These are phyloP conservation scores for Colletotrichum sp. DNA, from an alignment of 2,329 filamentous ascomycete species.

Conservation along the genomic window DNA sequence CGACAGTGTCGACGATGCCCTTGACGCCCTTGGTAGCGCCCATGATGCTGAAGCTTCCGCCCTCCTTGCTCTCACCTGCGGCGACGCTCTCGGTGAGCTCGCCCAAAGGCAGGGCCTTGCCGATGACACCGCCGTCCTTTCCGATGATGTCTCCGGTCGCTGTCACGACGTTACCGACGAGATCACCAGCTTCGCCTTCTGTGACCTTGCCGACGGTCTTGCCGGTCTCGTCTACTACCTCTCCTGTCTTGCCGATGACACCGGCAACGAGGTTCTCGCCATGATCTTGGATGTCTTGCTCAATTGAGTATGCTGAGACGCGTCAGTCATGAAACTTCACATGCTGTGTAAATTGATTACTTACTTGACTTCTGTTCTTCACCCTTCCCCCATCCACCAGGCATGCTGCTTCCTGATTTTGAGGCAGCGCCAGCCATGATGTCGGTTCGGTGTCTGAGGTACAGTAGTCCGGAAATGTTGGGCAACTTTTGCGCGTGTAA, in stretches of 20 bases:
- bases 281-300: slow-evolving; percentile 24
- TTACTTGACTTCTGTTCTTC: slow-evolving; percentile 33
- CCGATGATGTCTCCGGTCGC: slow-evolving; percentile 37
- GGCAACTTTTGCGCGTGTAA: background rate
- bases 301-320: slow-evolving; percentile 10
- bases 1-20: slow-evolving; percentile 21
- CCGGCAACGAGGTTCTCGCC: slow-evolving; percentile 41
- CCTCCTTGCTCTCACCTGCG: slow-evolving; percentile 33
- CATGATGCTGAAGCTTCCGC: slow-evolving; percentile 30
- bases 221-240: slow-evolving; percentile 48
- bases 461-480: slow-evolving; percentile 19
- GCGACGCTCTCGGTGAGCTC: slow-evolving; percentile 46
- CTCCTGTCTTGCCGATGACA: slow-evolving; percentile 47
- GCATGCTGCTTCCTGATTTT: slow-evolving; percentile 23
- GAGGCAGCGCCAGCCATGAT: slow-evolving; percentile 18
- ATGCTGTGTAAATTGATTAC: slow-evolving; percentile 5
- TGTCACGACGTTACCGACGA: slow-evolving; percentile 45
- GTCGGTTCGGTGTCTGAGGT: background rate
- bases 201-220: slow-evolving; percentile 46
- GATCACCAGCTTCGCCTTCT: slow-evolving; percentile 42
- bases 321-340: background rate
- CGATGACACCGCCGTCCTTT: slow-evolving; percentile 43
- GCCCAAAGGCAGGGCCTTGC: slow-evolving; percentile 39
- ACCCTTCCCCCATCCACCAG: slow-evolving; percentile 33
- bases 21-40: slow-evolving; percentile 30